These are phyloP conservation scores for Salisapilia sapeloensis DNA, from an alignment of 352 stramenopile genomes.

Conservation along the genomic window DNA sequence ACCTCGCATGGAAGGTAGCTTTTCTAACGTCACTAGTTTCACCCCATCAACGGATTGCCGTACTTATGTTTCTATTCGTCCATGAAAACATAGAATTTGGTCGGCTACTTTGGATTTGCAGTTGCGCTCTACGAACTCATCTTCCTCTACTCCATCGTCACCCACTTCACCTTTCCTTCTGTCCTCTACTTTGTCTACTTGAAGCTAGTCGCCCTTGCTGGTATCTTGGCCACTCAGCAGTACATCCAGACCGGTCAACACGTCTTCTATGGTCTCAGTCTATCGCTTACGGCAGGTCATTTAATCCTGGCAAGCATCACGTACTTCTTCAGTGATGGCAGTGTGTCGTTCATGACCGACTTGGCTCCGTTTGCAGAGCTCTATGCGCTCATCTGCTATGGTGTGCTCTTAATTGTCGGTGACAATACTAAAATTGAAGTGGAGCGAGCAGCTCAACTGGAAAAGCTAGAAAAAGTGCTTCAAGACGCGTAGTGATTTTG, in stretches of 20 bases:
- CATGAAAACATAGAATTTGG: constrained; percentile 8
- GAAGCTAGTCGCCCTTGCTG: constrained; percentile 18
- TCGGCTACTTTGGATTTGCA: constrained; percentile 18
- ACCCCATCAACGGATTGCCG: neutral
- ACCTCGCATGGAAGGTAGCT: constrained; percentile 9
- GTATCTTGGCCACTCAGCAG: constrained; percentile 14
- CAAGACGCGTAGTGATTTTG: constrained; percentile 1
- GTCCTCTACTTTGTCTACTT: constrained; percentile 13
- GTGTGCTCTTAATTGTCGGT: constrained; percentile 15
- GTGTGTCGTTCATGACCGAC: constrained; percentile 10
- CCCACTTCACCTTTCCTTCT: constrained; percentile 1
- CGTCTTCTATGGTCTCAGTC: constrained; percentile 7
- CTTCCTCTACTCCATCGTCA: constrained; percentile 11
- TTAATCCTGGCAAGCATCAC: constrained; percentile 9
- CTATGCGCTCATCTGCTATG: constrained; percentile 15
- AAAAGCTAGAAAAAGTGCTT: constrained; percentile 26
- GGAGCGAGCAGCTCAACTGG: constrained; percentile 23
- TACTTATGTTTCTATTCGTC: neutral
- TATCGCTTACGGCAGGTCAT: constrained; percentile 19
- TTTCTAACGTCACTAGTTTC: neutral
- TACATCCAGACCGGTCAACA: constrained; percentile 12
- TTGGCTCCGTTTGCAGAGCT: constrained; percentile 11
- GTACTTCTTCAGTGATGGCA: constrained; percentile 11
- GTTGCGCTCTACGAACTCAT: constrained; percentile 20
- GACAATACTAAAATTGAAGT: constrained; percentile 33